Evolutionary conservation across 768 basidiomycete species (phyloP).

Genomic region (Termitomyces sp.): DNA sequence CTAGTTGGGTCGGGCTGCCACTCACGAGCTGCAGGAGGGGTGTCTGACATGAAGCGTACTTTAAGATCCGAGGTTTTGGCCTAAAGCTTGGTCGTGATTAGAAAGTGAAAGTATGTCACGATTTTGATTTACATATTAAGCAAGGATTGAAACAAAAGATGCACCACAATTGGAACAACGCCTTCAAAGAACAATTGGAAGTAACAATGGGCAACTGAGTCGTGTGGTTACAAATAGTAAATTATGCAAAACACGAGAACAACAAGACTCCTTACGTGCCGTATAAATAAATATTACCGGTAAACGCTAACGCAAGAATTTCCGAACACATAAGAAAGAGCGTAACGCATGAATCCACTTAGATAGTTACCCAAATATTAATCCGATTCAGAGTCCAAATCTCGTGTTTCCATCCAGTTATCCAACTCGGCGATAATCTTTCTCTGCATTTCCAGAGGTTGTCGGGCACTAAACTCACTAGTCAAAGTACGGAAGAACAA

Average conservation of each 20-base stretch:
- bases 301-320: neutral
- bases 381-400: constrained; percentile 11
- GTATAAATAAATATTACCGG: neutral
- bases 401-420: constrained; percentile 18
- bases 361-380: neutral
- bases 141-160: neutral
- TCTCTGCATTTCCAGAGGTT: constrained; percentile 35
- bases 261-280: neutral
- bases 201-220: neutral
- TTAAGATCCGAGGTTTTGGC: neutral
- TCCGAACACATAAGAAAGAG: neutral
- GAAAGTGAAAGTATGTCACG: neutral
- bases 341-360: neutral
- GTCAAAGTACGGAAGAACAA: neutral
- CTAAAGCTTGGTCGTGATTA: neutral
- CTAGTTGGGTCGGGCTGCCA: neutral
- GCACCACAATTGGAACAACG: constrained; percentile 6
- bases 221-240: neutral
- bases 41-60: constrained; percentile 3
- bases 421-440: constrained; percentile 40
- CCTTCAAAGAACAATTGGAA: neutral
- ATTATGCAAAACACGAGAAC: neutral
- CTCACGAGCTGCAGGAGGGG: constrained; percentile 12
- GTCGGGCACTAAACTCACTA: constrained; percentile 27
- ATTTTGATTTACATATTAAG: constrained; percentile 1